Base-by-base conservation (phyloP, 1,284 basidiomycete species). In the Apiotrichum akiyoshidainum region DNA sequence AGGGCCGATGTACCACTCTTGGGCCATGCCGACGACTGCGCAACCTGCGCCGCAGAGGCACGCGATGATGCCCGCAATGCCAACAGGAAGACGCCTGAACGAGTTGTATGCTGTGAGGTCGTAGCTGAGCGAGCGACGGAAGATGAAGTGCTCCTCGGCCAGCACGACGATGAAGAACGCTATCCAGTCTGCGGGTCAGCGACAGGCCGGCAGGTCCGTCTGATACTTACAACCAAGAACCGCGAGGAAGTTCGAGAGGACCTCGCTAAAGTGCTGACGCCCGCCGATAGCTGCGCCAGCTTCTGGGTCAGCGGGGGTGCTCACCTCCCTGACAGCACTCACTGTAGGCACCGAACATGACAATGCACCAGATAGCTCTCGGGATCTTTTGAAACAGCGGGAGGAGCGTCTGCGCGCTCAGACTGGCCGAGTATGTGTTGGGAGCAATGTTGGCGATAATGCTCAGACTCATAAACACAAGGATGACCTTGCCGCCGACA, bases 151-250 rank as follows among this genome's bases (percentile, higher is more conserved):
- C 63, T 86, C 85, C 59, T 84, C 82, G 0, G 79, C 73, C 22
- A 86, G 78, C 49, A 86, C 82, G 49, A 84, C 80, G 58, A 85
- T 76, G 52, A 61, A 64, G 52, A 59, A 60, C 1, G 59, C 59
- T 12, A 64, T 21, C 56, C 59, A 60, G 59, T 64, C 49, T 55
- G 48, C 9, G 11, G 8, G 44, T 54, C 26, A 57, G 42, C 26
- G 26, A 47, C 22, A 22, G 0, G 22, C 11, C 21, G 26, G 26
- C 12, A 14, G 22, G 1, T 22, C 3, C 33, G 31, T 1, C 83
- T 37, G 12, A 82, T 0, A 81, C 80, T 85, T 85, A 87, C 87
- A 87, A n/a, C 83, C 82, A 26, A 86, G 75, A 52, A 87, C 81
- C 21, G 81, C 74, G 35, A 85, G 67, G 58, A 79, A 79, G 58